Evolutionary conservation across 2,329 filamentous ascomycete species (phyloP).

Genomic region (Venturia aucupariae): DNA sequence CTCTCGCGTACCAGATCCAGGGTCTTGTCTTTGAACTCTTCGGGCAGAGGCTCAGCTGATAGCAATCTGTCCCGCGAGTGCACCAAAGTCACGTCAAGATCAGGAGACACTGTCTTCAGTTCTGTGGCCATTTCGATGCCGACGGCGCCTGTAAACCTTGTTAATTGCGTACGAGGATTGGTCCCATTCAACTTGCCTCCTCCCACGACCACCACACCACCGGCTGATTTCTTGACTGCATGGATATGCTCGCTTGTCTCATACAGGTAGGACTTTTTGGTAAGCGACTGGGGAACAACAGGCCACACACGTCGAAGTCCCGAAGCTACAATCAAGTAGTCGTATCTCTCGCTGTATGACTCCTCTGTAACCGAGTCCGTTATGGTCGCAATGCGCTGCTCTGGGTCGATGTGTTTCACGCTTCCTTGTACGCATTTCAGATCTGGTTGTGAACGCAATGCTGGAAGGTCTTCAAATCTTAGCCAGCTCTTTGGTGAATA

Average conservation of each 20-base stretch:
- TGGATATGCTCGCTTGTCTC: constrained; percentile 9
- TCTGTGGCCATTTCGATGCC: constrained; percentile 77
- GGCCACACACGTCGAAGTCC: constrained; percentile 64
- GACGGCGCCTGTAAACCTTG: constrained; percentile 50
- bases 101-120: constrained; percentile 58
- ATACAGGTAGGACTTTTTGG: constrained; percentile 51
- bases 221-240: neutral
- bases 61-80: constrained; percentile 64
- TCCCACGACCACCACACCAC: constrained; percentile 9
- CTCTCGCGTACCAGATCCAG: constrained; percentile 49
- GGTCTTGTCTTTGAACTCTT: constrained; percentile 56
- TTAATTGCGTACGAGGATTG: too few species aligned
- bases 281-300: constrained; percentile 59
- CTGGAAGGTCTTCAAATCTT: constrained; percentile 51
- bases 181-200: neutral
- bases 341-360: constrained; percentile 40
- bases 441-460: neutral
- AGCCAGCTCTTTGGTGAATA: constrained; percentile 64
- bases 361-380: neutral
- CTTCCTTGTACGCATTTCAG: neutral
- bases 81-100: constrained; percentile 59
- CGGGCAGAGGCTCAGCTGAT: constrained; percentile 63
- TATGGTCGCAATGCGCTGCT: neutral
- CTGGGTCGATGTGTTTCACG: neutral
- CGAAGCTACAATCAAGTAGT: constrained; percentile 63